Base-by-base conservation (phyloP, 768 basidiomycete species). In the Clitopilus passeckerianus region DNA sequence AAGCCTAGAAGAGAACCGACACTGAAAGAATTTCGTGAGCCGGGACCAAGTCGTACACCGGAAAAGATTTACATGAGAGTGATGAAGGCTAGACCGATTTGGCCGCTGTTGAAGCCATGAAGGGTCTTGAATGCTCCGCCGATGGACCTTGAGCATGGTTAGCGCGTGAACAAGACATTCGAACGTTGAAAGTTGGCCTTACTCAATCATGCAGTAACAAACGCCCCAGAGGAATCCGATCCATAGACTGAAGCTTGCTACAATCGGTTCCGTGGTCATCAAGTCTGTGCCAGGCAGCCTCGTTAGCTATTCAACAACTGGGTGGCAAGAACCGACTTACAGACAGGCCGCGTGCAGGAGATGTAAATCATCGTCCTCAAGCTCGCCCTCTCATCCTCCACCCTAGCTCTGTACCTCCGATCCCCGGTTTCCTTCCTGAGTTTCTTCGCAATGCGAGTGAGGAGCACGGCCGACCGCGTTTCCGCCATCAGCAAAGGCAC, bases 191-290 rank as follows among this genome's bases (percentile, higher is more conserved):
- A 46, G 30, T 22, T 37, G 15, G 9, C 46, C 74, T 33, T 64
- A 86, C 85, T 83, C 82, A 30, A 90, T 76, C 67, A 91, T 72
- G 57, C 83, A 85, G 65, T 83, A 93, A 20, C 87, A 69, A 5
- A 91, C 81, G 0, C 91, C 91, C 90, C 91, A 93, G 0, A 82
- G 80, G 60, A 93, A 85, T 56, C 86, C 85, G 30, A 86, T 72
- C 87, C 86, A 88, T n/a, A 88, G 66, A 66, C 85, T 87, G 66
- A 93, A 89, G 64, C 85, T 85, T 2, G 80, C 72, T 6, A 93
- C 91, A 34, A 87, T 80, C 0, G 89, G 89, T 67, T 95, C 93
- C 0, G 88, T 89, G 14, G 82, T 60, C 60, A 91, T 71, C 20
- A 93, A 70, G 57, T 82, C 89, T 90, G 60, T 15, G 16, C 37